Base-by-base conservation (phyloP, 176 grass and related monocot genomes). In the Avena atlantica region DNA sequence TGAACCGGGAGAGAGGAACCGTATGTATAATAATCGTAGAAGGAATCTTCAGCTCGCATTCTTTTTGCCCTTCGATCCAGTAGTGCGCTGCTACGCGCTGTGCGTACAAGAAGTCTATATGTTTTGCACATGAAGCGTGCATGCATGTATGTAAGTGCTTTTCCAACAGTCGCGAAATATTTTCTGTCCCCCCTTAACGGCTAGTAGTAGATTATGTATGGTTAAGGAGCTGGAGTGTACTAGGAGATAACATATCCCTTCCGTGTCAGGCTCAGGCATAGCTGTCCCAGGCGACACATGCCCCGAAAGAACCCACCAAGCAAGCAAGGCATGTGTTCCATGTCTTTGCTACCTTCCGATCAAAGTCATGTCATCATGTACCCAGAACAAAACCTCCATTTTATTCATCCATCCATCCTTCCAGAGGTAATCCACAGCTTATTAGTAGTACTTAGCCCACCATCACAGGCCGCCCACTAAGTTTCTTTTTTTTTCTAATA, bases 241-340 rank as follows among this genome's bases (percentile, higher is more conserved):
- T 34, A 66, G n/a, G 40, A 42, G 40, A 74, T 81, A 67, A 85
- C 25, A 64, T 25, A 49, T n/a, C n/a, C 70, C 27, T 13, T 24
- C 16, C 70, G 37, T 81, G 82, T 74, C 65, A 72, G 65, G 57
- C n/a, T 23, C 58, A 10, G 59, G 61, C 17, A 51, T 45, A 81
- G 90, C 78, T 88, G 86, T 81, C 78, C 63, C 71, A 81, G 86
- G 89, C 69, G 86, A 74, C 76, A 81, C 73, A 21, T 70, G 74
- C 71, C 25, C 62, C 37, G 55, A 14, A 84, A 48, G 23, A 81
- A 76, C 20, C 42, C 89, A 88, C 86, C 31, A 5, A 64, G 82
- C 82, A 85, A 91, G 86, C 90, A 91, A 91, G 90, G 82, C 82
- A 91, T 91, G 90, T 81, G 90, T 88, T 72, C 59, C 82, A 36